These are phyloP conservation scores for Bruguiera sexangula DNA, from an alignment of 345 rosid genomes.

Conservation along the genomic window DNA sequence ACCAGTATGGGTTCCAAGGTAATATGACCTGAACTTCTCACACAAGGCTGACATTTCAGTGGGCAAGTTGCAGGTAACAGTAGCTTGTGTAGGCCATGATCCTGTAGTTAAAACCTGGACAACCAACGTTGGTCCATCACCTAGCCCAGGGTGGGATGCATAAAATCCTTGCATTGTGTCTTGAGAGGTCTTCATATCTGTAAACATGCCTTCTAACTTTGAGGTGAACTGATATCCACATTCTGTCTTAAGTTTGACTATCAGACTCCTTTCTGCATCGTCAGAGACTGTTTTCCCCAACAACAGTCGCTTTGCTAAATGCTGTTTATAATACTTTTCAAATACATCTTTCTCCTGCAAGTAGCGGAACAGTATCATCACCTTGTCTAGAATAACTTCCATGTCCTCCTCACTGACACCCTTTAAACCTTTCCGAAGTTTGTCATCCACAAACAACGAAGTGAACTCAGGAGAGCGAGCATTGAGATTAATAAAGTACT, in stretches of 20 bases:
- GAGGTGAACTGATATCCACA: slow-evolving; percentile 98
- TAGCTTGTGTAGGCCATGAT: slow-evolving; percentile 95
- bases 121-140: slow-evolving; percentile 78
- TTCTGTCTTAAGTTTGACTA: slow-evolving; percentile 93
- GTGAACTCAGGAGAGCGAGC: slow-evolving; percentile 92
- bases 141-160: slow-evolving; percentile 63
- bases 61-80: slow-evolving; percentile 82
- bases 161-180: slow-evolving; percentile 89
- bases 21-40: slow-evolving; percentile 87
- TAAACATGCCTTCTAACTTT: slow-evolving; percentile 96
- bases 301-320: slow-evolving; percentile 90
- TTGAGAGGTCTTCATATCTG: slow-evolving; percentile 98
- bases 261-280: slow-evolving; percentile 95
- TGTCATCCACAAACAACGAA: slow-evolving; percentile 92
- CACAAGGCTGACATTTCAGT: slow-evolving; percentile 80
- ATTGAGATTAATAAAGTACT: slow-evolving; percentile 86
- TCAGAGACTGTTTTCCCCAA: slow-evolving; percentile 88
- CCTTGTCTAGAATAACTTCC: slow-evolving; percentile 91
- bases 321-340: slow-evolving; percentile 98
- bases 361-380: slow-evolving; percentile 98
- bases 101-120: slow-evolving; percentile 97
- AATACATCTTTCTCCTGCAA: slow-evolving; percentile 97
- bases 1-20: slow-evolving; percentile 96
- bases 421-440: slow-evolving; percentile 84
- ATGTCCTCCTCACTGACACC: slow-evolving; percentile 91